Evolutionary conservation across 176 grass and related monocot species (phyloP).

Genomic region (Carex cristatella): DNA sequence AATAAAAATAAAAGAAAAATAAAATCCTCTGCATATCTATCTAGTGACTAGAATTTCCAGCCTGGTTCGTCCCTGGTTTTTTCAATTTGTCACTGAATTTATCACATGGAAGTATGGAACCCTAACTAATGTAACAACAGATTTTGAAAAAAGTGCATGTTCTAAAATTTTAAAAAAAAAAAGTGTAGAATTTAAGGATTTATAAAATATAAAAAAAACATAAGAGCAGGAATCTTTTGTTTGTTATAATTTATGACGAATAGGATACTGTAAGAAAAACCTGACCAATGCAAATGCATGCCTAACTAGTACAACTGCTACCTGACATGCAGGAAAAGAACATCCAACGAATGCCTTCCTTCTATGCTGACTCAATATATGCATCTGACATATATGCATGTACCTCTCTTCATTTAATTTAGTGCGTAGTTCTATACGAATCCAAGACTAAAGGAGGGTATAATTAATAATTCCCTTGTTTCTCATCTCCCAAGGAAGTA

Average conservation of each 20-base stretch:
- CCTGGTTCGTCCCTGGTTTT: neutral
- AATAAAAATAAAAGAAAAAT: neutral
- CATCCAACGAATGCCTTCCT: conserved; percentile 15
- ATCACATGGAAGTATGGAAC: neutral
- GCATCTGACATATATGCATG: conserved; percentile 1
- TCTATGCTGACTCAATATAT: neutral
- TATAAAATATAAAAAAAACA: neutral
- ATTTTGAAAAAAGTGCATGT: neutral
- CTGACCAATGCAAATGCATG: conserved; percentile 5
- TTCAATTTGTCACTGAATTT: neutral
- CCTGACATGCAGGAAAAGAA: conserved; percentile 30
- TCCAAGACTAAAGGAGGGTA: conserved; percentile 21
- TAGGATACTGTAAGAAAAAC: conserved; percentile 1
- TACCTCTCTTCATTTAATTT: neutral
- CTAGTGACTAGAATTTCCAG: neutral
- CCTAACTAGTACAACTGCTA: conserved; percentile 11
- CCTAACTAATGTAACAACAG: neutral
- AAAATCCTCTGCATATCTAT: neutral
- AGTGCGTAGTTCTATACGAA: neutral
- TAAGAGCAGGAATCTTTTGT: neutral
- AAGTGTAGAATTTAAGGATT: neutral
- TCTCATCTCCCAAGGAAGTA: neutral
- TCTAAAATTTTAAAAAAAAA: neutral
- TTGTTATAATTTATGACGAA: conserved; percentile 15
- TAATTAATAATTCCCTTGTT: conserved; percentile 21